Conservation (phyloP, 2,329 filamentous ascomycete species). For the Hortaea werneckii region DNA sequence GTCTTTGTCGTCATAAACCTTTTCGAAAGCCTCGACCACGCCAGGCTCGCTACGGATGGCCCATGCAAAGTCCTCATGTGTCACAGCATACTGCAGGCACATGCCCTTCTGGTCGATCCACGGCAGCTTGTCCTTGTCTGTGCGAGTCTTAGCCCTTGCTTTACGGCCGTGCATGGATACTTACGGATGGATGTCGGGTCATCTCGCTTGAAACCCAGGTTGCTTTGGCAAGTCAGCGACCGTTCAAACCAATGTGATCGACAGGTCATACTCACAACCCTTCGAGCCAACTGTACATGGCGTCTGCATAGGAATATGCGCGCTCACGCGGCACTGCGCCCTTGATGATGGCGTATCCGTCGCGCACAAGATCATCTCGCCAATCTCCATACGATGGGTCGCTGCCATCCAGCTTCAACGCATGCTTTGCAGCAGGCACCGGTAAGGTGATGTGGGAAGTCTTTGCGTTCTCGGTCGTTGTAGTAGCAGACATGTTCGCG, state of each 20-base stretch:
- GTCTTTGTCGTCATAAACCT: slow-evolving; percentile 37
- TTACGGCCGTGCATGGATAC: too few relatives aligned
- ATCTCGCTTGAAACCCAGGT: slow-evolving; percentile 28
- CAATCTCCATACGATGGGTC: slow-evolving; percentile 17
- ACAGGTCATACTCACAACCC: slow-evolving; percentile 26
- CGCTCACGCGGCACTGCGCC: slow-evolving; percentile 34
- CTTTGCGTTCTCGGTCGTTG: too few relatives aligned
- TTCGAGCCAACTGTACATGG: slow-evolving; percentile 23
- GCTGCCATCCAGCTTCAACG: too few relatives aligned
- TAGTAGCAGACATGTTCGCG: too few relatives aligned
- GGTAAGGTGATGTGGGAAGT: too few relatives aligned
- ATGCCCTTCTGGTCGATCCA: slow-evolving; percentile 41
- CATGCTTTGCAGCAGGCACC: too few relatives aligned
- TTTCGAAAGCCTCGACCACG: slow-evolving; percentile 37
- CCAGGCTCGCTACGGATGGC: slow-evolving; percentile 39
- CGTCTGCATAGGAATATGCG: slow-evolving; percentile 27
- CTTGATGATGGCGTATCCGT: slow-evolving; percentile 40
- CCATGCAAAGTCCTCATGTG: slow-evolving; percentile 43
- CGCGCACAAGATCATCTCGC: slow-evolving; percentile 24
- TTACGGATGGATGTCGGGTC: slow-evolving; percentile 11
- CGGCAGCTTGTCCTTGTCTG: slow-evolving; percentile 24
- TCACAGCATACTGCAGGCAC: slow-evolving; percentile 37
- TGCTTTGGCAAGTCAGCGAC: slow-evolving; percentile 14
- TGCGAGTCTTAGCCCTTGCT: not conserved
- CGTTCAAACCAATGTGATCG: not conserved